Conservation (phyloP, 2,329 filamentous ascomycete species). For the Reticulascus tulasneorum region DNA sequence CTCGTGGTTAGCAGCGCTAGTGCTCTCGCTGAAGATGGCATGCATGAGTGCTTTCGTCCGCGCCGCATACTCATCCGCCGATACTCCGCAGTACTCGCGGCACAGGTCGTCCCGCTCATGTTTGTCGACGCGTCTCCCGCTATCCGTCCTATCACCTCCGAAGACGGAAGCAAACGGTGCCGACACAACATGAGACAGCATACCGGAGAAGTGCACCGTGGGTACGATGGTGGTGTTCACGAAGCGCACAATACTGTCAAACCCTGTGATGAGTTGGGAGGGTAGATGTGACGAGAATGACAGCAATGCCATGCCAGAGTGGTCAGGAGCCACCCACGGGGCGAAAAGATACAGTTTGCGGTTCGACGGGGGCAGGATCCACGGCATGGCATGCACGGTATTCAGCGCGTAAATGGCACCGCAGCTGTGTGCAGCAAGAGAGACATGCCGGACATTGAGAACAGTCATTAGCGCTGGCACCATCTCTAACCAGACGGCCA, state of each 20-base stretch:
- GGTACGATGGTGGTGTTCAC: constrained; percentile 17
- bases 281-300: constrained; percentile 18
- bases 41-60: too few relatives aligned
- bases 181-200: constrained; percentile 4
- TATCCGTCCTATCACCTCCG: background rate
- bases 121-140: background rate
- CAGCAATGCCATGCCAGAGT: constrained; percentile 20
- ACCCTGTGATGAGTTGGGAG: constrained; percentile 11
- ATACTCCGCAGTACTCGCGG: too few relatives aligned
- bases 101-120: background rate
- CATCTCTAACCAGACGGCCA: constrained; percentile 22
- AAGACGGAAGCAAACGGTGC: constrained; percentile 1
- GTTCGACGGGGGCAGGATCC: constrained; percentile 19
- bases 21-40: too few relatives aligned
- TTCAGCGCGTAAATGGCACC: constrained; percentile 26
- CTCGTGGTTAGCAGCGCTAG: too few relatives aligned
- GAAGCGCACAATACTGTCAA: constrained; percentile 18
- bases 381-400: constrained; percentile 21
- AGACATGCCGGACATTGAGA: constrained; percentile 24
- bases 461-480: constrained; percentile 25
- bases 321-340: constrained; percentile 24
- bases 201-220: constrained; percentile 7
- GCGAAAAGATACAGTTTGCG: constrained; percentile 22
- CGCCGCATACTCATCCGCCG: constrained; percentile 20
- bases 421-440: constrained; percentile 23